phyloP scores from a whole-genome alignment of 2,329 filamentous ascomycete genomes.

The Byssochlamys sp. region DNA sequence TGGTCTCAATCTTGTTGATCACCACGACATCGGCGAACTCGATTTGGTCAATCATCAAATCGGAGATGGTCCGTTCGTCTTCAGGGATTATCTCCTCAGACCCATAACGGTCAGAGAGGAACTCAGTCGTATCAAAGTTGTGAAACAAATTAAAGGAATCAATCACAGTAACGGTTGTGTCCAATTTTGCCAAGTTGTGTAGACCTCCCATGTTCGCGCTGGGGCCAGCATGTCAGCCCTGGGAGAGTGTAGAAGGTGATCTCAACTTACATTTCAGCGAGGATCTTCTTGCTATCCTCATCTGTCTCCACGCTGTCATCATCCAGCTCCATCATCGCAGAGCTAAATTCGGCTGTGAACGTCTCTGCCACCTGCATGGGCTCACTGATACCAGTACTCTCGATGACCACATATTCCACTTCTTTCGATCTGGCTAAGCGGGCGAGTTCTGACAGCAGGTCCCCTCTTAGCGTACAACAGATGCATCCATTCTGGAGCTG shows the following conservation, averaged over 20 bases:
- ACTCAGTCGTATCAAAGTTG: constrained; percentile 61
- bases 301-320: constrained; percentile 38
- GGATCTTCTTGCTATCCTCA: constrained; percentile 35
- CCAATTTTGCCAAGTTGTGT: constrained; percentile 55
- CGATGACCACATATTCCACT: constrained; percentile 64
- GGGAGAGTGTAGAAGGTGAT: constrained; percentile 8
- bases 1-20: constrained; percentile 60
- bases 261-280: constrained; percentile 38
- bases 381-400: constrained; percentile 63
- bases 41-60: constrained; percentile 67
- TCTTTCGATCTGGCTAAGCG: constrained; percentile 51
- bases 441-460: constrained; percentile 60
- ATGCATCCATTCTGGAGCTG: constrained; percentile 66
- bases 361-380: constrained; percentile 67
- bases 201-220: constrained; percentile 52
- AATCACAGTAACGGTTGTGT: constrained; percentile 63
- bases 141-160: constrained; percentile 64
- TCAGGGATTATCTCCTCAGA: constrained; percentile 53
- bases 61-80: constrained; percentile 64
- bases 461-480: constrained; percentile 64
- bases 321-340: constrained; percentile 39
- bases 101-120: constrained; percentile 54
- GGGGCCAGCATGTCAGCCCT: constrained; percentile 4
- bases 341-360: constrained; percentile 49
- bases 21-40: constrained; percentile 68